Evolutionary conservation across 352 stramenopile genomes (phyloP).

Genomic region (Elongisporangium senticosum): DNA sequence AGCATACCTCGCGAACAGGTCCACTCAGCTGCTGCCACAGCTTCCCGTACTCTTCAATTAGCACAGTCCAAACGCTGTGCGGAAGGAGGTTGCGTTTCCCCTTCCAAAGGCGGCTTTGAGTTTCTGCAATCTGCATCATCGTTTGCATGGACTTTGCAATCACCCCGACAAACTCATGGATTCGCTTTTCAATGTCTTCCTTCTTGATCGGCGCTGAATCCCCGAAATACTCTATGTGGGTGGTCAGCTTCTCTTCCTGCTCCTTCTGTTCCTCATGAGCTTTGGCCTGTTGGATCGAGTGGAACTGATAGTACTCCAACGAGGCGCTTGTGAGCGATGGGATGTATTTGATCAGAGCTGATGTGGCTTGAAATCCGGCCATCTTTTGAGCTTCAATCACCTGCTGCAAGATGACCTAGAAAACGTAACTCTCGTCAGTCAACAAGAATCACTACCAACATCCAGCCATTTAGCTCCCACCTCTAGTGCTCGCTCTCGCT

Average conservation of each 20-base stretch:
- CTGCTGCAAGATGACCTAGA: slow-evolving; percentile 15
- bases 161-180: slow-evolving; percentile 55
- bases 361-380: slow-evolving; percentile 23
- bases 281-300: slow-evolving; percentile 41
- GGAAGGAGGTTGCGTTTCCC: slow-evolving; percentile 28
- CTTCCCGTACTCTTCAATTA: slow-evolving; percentile 38
- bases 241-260: slow-evolving; percentile 34
- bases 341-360: slow-evolving; percentile 33
- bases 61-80: slow-evolving; percentile 19
- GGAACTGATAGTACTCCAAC: slow-evolving; percentile 52
- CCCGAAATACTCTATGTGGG: slow-evolving; percentile 54
- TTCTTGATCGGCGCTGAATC: slow-evolving; percentile 58
- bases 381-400: slow-evolving; percentile 18
- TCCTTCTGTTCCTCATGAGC: slow-evolving; percentile 41
- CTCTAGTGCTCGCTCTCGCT: slow-evolving; percentile 11
- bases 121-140: slow-evolving; percentile 48
- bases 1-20: slow-evolving; percentile 44
- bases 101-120: slow-evolving; percentile 51
- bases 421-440: slow-evolving; percentile 15
- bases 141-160: slow-evolving; percentile 44
- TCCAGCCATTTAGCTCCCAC: slow-evolving; percentile 1
- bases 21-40: slow-evolving; percentile 41
- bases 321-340: slow-evolving; percentile 39
- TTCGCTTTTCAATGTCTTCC: slow-evolving; percentile 56
- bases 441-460: neutral